Evolutionary conservation across 176 grass and related monocot genomes (phyloP).

Genomic region (Alopecurus myosuroides): DNA sequence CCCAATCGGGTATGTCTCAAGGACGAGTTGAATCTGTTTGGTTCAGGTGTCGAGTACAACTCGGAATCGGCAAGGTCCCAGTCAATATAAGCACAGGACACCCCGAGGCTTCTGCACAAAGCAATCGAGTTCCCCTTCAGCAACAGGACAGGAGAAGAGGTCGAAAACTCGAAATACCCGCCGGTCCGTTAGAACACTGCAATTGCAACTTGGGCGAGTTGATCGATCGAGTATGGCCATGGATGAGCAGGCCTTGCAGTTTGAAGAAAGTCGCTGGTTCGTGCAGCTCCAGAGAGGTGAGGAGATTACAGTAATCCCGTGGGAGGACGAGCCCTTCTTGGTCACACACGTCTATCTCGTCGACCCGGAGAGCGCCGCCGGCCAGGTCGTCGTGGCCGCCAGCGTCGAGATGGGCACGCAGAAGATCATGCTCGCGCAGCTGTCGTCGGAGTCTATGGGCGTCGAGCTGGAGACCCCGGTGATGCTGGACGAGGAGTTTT

Average conservation of each 20-base stretch:
- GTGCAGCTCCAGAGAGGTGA: background rate
- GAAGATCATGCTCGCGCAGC: background rate
- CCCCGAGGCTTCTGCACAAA: no score
- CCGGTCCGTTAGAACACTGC: no score
- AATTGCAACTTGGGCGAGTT: no score
- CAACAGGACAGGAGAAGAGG: no score
- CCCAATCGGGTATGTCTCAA: no score
- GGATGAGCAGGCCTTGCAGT: background rate
- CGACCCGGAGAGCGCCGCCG: background rate
- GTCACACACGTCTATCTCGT: background rate
- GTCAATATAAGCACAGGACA: no score
- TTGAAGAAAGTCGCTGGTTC: background rate
- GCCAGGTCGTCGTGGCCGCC: background rate
- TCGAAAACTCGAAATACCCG: no score
- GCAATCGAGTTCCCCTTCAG: no score
- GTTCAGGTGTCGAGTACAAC: no score
- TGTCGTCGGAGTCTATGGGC: background rate
- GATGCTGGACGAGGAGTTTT: background rate
- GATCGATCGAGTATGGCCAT: no score
- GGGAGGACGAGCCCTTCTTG: background rate
- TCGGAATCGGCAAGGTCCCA: no score
- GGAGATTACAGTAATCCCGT: background rate
- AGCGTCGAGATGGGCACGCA: background rate
- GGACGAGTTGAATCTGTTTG: no score
- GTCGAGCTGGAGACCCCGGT: background rate